Evolutionary conservation across 176 grass and related monocot genomes (phyloP), one percentile per base, ranked within the genome.

Genomic region (Areca catechu): DNA sequence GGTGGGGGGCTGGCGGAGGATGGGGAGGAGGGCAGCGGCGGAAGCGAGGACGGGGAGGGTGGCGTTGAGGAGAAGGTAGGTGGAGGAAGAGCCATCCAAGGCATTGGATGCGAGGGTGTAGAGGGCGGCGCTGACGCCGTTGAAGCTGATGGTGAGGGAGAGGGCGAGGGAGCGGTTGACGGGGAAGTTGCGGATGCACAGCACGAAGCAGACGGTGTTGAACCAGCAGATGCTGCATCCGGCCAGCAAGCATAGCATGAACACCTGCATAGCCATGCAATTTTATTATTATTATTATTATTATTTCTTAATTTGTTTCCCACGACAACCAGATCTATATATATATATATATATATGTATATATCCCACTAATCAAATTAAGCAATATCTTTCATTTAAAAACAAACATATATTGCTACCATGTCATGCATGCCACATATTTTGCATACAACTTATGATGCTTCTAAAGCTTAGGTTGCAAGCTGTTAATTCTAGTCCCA

Each of bases 141-240:
- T 97, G 78, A 97, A 97, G 75, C 92, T 91, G 74, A 85, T 83
- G 34, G 92, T 82, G 21, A 97, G 86, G 68, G 86, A 86, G 65
- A 97, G 80, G 5, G 86, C 86, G 6, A 97, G 68, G 24, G 92
- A 81, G 50, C 80, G 92, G 30, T 78, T 80, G 37, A 63, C 56
- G 1, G 86, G 80, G 80, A 97, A 97, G 50, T 61, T 91, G 49
- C 77, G 80, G 27, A 88, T 80, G 80, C 86, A 90, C 17, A 97
- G 78, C 5, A 97, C 83, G 17, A 97, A 97, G 75, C 92, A 97
- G 29, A 97, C 80, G 0, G 92, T 97, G 80, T 97, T 96, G 92
- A 97, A 97, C 92, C 92, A 97, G 56, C 78, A 85, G 58, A 97
- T 97, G 78, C 83, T 90, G 74, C 83, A 97, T 16, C 92, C 86